Evolutionary conservation across 2,329 filamentous ascomycete species (phyloP), one percentile per base, ranked within the genome.

Genomic region (Trichophyton simii): DNA sequence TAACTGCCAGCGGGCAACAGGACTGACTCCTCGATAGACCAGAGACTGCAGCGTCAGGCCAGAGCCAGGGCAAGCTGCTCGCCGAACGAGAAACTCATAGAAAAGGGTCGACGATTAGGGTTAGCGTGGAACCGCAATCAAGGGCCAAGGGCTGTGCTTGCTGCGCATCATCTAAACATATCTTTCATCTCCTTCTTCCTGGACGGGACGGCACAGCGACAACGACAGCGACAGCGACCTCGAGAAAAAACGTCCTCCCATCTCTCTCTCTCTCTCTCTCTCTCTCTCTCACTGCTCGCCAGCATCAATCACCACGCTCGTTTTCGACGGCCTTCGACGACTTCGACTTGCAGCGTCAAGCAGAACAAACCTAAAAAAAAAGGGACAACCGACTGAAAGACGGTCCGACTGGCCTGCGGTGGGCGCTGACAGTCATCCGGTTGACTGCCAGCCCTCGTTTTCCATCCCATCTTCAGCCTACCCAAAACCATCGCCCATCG

Each of bases 171-270:
- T 44, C 55, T 58, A 42, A 41, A 41, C 15, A 58, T 42, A 58
- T 44, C 64, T 82, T 38, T 13, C 8, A 9, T 38, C 72, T 34
- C 52, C 48, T 60, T 58, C 50, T 55, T 59, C 61, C 62, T 61
- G 41, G 41, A 18, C 15, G n/a, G 15, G 41, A 44, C 15, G 46
- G 22, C 41, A 25, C 44, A 25, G 46, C 13, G 22, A 15, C 31
- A 34, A 9, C 31, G 31, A 34, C 31, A 34, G 31, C 31, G 31
- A 34, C 31, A 34, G 31, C 31, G 6, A 34, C 31, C 34, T 31
- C 28, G 3, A 28, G 25, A 8, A 31, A 28, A 7, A 28, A 6
- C 25, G 3, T 28, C 25, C 25, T 28, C 25, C 25, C 25, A 25
- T 25, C 18, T 25, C 25, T 25, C 25, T 25, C 25, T 25, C 25